These are phyloP conservation scores for Aureobasidium sp. DNA, from an alignment of 2,329 filamentous ascomycete genomes.

Conservation along the genomic window DNA sequence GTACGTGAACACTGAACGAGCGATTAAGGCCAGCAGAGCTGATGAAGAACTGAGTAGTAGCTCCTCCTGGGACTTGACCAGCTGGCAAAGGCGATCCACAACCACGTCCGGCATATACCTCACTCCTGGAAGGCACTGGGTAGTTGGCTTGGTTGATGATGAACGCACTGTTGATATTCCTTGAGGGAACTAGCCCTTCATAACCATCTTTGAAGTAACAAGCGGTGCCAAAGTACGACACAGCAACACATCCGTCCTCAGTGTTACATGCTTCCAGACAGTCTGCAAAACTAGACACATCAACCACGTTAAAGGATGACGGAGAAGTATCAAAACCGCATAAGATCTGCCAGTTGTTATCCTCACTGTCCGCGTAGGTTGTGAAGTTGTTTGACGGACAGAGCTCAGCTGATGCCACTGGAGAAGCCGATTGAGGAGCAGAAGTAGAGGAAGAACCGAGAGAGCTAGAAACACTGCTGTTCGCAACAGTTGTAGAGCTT, in stretches of 20 bases:
- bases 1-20: conserved; percentile 32
- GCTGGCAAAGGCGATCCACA: conserved; percentile 21
- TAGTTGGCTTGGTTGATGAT: conserved; percentile 8
- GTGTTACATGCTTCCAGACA: conserved; percentile 15
- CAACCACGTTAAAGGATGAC: background rate
- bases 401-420: background rate
- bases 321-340: conserved; percentile 2
- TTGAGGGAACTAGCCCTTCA: background rate
- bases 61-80: conserved; percentile 17
- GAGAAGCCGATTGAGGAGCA: conserved; percentile 13
- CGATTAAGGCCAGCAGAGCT: conserved; percentile 25
- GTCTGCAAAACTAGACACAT: background rate
- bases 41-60: conserved; percentile 17
- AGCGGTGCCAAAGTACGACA: conserved; percentile 8
- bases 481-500: conserved; percentile 19
- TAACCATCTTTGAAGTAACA: conserved; percentile 15
- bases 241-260: conserved; percentile 6
- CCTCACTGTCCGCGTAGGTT: conserved; percentile 1
- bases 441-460: background rate
- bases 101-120: conserved; percentile 19
- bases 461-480: background rate
- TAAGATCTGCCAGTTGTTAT: conserved; percentile 3
- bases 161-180: background rate
- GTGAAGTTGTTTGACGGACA: conserved; percentile 1
- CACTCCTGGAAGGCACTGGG: conserved; percentile 8